phyloP scores from a whole-genome alignment of 805 yeast species.

The Metschnikowia dekortorum region DNA sequence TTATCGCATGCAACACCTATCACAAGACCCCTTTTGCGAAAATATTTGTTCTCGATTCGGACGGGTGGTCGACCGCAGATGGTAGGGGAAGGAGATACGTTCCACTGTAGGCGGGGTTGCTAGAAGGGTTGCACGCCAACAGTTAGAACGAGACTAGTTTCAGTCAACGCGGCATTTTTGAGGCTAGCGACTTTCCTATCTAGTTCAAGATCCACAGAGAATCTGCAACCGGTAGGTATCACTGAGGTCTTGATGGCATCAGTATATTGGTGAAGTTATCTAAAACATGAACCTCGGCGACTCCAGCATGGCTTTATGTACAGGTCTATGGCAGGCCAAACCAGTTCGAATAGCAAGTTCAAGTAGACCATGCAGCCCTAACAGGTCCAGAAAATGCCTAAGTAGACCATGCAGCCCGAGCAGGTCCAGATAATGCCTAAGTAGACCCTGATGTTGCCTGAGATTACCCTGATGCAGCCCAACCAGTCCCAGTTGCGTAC shows the following conservation, averaged over 20 bases:
- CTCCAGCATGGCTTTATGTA: background rate
- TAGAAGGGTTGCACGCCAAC: background rate
- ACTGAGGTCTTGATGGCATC: constrained; percentile 6
- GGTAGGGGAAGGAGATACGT: background rate
- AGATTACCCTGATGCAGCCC: too few relatives aligned
- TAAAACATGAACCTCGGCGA: background rate
- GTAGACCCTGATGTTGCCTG: too few relatives aligned
- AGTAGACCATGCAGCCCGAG: too few relatives aligned
- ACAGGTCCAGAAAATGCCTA: too few relatives aligned
- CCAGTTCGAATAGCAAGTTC: too few relatives aligned
- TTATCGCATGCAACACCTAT: background rate
- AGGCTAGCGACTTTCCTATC: background rate
- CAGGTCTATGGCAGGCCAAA: background rate
- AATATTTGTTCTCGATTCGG: background rate
- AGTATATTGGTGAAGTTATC: background rate
- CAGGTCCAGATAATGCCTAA: too few relatives aligned
- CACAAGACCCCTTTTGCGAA: background rate
- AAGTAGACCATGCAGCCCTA: too few relatives aligned
- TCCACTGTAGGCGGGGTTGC: background rate
- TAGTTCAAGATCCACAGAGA: constrained; percentile 7
- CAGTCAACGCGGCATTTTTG: background rate
- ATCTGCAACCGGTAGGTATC: constrained; percentile 15
- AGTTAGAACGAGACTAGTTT: background rate
- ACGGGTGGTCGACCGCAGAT: background rate
- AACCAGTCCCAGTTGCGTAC: too few relatives aligned